Percentiles rank a stretch among this genome's conserved stretches.
phyloP scores from a whole-genome alignment of 192 early-diverging fungal species.

The Diversispora eburnea region DNA sequence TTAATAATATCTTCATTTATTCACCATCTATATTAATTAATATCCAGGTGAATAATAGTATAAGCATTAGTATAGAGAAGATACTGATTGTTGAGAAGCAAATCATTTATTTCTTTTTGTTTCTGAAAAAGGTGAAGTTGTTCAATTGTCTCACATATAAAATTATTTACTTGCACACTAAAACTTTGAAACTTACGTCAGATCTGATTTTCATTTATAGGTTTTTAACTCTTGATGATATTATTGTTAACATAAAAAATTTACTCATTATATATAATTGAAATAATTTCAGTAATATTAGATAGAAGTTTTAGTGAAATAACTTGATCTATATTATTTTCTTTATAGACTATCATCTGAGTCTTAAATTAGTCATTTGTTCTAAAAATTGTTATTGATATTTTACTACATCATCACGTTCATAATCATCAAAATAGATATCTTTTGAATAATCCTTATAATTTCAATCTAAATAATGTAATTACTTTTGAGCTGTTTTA shows the following conservation, averaged over 20 bases:
- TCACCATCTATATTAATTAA: constrained; percentile 3
- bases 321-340: background rate
- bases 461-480: background rate
- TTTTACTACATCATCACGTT: constrained; percentile 6
- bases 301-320: background rate
- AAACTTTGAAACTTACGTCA: background rate
- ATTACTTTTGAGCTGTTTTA: constrained; percentile 1
- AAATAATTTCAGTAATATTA: constrained; percentile 1
- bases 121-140: background rate
- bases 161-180: constrained; percentile 2
- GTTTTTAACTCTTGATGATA: background rate
- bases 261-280: constrained; percentile 3
- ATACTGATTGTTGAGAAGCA: background rate
- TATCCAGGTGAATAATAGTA: background rate
- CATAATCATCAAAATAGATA: constrained; percentile 13
- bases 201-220: background rate
- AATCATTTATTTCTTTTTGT: background rate
- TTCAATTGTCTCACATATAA: constrained; percentile 6
- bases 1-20: constrained; percentile 20
- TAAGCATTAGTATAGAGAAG: constrained; percentile 6
- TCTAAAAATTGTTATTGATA: constrained; percentile 9
- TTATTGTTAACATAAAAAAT: constrained; percentile 16
- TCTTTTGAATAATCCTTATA: constrained; percentile 8
- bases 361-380: constrained; percentile 4
- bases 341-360: constrained; percentile 1